phyloP scores from a whole-genome alignment of 495 filamentous ascomycete species.

The Podospora pseudoanserina region DNA sequence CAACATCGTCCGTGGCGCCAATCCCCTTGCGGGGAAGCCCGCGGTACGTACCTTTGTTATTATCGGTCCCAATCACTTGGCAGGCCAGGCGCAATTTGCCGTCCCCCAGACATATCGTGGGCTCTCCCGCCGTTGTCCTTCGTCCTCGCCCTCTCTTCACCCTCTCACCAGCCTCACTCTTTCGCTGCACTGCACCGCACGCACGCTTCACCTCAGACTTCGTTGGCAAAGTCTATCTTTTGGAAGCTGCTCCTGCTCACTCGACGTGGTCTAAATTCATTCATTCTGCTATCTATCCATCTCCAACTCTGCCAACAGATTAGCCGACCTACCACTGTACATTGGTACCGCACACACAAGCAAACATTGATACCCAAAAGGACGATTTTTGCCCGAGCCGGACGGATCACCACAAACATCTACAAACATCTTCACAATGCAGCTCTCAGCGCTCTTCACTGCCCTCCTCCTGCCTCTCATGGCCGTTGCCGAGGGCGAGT shows the following conservation, averaged over 20 bases:
- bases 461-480: slow-evolving; percentile 46
- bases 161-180: slow-evolving; percentile 13
- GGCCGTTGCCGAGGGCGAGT: slow-evolving; percentile 32
- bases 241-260: slow-evolving; percentile 37
- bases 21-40: slow-evolving; percentile 13
- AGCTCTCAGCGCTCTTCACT: slow-evolving; percentile 30
- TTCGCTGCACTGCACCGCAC: slow-evolving; percentile 4
- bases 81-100: slow-evolving; percentile 24
- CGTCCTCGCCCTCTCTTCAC: slow-evolving; percentile 12
- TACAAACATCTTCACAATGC: slow-evolving; percentile 25
- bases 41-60: slow-evolving; percentile 8
- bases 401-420: neutral
- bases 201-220: slow-evolving; percentile 40
- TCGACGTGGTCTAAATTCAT: slow-evolving; percentile 33
- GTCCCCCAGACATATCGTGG: slow-evolving; percentile 15
- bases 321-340: neutral
- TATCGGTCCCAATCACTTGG: slow-evolving; percentile 15
- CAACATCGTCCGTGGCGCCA: slow-evolving; percentile 15
- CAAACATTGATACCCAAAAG: neutral
- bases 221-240: slow-evolving; percentile 56
- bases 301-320: too few relatives aligned
- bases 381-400: neutral
- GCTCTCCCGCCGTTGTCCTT: slow-evolving; percentile 10
- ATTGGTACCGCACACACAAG: neutral
- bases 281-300: neutral